Evolutionary conservation across 306 rosid genomes (phyloP).

Genomic region (Inga oerstediana): DNA sequence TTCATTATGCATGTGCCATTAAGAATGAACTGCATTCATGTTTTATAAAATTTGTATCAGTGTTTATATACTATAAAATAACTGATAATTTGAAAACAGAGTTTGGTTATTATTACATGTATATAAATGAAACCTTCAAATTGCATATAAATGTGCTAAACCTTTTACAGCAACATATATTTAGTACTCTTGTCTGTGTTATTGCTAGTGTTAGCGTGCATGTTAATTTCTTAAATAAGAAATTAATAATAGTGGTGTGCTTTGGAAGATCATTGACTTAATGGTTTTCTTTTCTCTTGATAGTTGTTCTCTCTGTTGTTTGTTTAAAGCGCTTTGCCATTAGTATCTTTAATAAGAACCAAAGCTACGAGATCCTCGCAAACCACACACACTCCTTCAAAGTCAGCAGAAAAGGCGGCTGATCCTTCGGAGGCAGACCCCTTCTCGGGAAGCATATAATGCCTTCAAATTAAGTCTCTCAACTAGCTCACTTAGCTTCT

Average conservation of each 20-base stretch:
- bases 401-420: slow-evolving; percentile 94
- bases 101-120: not conserved
- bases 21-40: not conserved
- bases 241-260: not conserved
- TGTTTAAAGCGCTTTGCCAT: slow-evolving; percentile 39
- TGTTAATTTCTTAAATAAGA: slow-evolving; percentile 2
- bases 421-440: slow-evolving; percentile 89
- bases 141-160: not conserved
- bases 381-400: slow-evolving; percentile 53
- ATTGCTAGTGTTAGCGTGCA: not conserved
- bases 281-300: slow-evolving; percentile 50
- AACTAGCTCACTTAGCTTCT: slow-evolving; percentile 33
- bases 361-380: slow-evolving; percentile 46
- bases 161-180: not conserved
- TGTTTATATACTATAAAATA: not conserved
- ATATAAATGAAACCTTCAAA: not conserved
- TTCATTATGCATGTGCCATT: slow-evolving; percentile 21
- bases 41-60: not conserved
- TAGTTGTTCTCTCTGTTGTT: slow-evolving; percentile 33
- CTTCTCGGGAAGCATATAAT: slow-evolving; percentile 80
- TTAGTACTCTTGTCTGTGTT: not conserved
- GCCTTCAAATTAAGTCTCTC: slow-evolving; percentile 59
- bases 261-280: slow-evolving; percentile 43
- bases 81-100: not conserved
- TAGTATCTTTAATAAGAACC: slow-evolving; percentile 32